These are phyloP conservation scores for Aspergillus flavus DNA, from an alignment of 2,329 filamentous ascomycete genomes.

Conservation along the genomic window DNA sequence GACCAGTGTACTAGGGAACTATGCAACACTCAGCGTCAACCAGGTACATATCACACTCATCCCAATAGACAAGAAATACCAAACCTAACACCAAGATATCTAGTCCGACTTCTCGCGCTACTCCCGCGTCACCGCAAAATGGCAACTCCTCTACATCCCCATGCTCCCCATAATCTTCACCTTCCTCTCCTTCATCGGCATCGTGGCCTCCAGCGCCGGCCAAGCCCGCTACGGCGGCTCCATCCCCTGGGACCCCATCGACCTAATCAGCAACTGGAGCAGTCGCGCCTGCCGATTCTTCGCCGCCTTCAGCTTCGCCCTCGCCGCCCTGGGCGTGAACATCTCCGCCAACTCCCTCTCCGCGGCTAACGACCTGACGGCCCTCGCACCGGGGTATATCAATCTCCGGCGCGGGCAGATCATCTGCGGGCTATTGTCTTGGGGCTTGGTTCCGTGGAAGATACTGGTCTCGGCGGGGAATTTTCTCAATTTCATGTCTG, in stretches of 20 bases:
- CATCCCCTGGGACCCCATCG: constrained; percentile 50
- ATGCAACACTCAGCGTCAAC: constrained; percentile 55
- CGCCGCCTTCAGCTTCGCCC: constrained; percentile 55
- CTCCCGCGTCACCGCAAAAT: constrained; percentile 51
- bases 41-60: constrained; percentile 23
- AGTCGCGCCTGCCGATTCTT: constrained; percentile 51
- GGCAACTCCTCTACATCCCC: constrained; percentile 55
- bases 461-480: constrained; percentile 61
- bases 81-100: too few species aligned
- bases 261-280: constrained; percentile 42
- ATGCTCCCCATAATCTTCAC: constrained; percentile 57
- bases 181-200: constrained; percentile 55
- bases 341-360: constrained; percentile 57
- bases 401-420: constrained; percentile 61
- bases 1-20: constrained; percentile 55
- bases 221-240: constrained; percentile 38
- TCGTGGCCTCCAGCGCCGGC: constrained; percentile 43
- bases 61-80: too few species aligned
- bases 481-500: constrained; percentile 67
- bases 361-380: constrained; percentile 58
- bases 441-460: constrained; percentile 67
- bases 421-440: constrained; percentile 58
- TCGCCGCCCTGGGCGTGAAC: constrained; percentile 60
- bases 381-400: constrained; percentile 56
- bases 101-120: constrained; percentile 61